Percentiles rank a stretch among this genome's conserved stretches.
These are phyloP conservation scores for Glycine soja DNA, from an alignment of 306 rosid genomes.

Conservation along the genomic window DNA sequence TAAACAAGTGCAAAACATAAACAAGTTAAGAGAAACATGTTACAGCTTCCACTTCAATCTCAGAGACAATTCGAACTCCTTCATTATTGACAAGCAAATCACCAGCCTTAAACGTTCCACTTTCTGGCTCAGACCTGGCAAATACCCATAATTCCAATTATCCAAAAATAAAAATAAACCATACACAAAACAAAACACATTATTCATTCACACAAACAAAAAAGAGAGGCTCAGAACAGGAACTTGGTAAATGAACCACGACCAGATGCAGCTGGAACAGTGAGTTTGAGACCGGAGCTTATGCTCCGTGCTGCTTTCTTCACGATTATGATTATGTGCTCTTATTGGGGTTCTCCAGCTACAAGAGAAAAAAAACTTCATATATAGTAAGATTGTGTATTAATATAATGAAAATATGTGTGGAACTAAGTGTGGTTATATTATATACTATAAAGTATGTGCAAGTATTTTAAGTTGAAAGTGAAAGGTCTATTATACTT, in stretches of 20 bases:
- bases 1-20: slow-evolving; percentile 20
- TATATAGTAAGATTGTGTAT: slow-evolving; percentile 8
- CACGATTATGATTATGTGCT: slow-evolving; percentile 63
- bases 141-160: slow-evolving; percentile 48
- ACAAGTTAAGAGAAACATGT: slow-evolving; percentile 35
- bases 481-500: not conserved
- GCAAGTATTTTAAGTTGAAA: not conserved
- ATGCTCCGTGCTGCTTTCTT: slow-evolving; percentile 58
- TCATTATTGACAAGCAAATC: slow-evolving; percentile 87
- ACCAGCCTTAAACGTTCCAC: slow-evolving; percentile 84
- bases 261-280: slow-evolving; percentile 71
- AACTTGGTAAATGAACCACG: slow-evolving; percentile 70
- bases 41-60: slow-evolving; percentile 78
- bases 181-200: slow-evolving; percentile 23
- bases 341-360: slow-evolving; percentile 1
- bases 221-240: slow-evolving; percentile 62
- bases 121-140: slow-evolving; percentile 79
- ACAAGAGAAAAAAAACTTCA: not conserved
- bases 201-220: not conserved
- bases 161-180: slow-evolving; percentile 26
- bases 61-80: slow-evolving; percentile 84
- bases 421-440: slow-evolving; percentile 2
- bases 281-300: slow-evolving; percentile 67
- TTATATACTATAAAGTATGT: not conserved
- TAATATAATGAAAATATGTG: slow-evolving; percentile 1